These are phyloP conservation scores for Calonectria fujianensis DNA, from an alignment of 2,329 filamentous ascomycete genomes.

Conservation along the genomic window DNA sequence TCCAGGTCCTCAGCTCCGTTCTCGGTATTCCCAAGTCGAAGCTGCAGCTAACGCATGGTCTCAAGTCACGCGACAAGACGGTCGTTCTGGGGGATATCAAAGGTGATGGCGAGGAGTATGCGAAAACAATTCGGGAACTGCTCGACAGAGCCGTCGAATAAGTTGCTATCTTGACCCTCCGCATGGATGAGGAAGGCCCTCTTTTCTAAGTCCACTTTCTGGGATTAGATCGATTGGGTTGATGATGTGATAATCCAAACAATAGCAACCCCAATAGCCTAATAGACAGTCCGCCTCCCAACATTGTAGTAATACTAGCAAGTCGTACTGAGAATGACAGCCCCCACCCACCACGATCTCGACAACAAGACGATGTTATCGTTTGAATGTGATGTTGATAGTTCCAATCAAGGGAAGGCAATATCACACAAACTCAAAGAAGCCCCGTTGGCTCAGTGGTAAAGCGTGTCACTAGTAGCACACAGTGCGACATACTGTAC, in stretches of 20 bases:
- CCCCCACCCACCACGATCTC: not conserved
- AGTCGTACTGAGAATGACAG: not conserved
- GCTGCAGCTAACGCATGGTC: slow-evolving; percentile 76
- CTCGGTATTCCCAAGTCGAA: slow-evolving; percentile 78
- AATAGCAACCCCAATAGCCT: not conserved
- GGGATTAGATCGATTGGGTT: not conserved
- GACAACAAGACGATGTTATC: not conserved
- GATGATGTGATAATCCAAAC: not conserved
- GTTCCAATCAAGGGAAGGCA: not conserved
- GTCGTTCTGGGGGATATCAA: slow-evolving; percentile 64
- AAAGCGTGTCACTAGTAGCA: slow-evolving; percentile 60
- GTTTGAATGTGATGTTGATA: not conserved
- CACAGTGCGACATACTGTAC: not conserved
- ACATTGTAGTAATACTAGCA: not conserved
- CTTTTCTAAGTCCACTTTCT: not conserved
- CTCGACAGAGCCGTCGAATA: slow-evolving; percentile 54
- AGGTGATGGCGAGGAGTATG: slow-evolving; percentile 57
- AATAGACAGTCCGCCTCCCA: not conserved
- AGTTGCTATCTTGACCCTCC: slow-evolving; percentile 22
- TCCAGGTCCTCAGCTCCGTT: slow-evolving; percentile 76
- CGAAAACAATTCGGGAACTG: slow-evolving; percentile 53
- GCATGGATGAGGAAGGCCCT: not conserved
- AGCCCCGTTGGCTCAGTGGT: slow-evolving; percentile 61
- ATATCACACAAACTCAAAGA: slow-evolving; percentile 11
- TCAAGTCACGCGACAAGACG: slow-evolving; percentile 80